phyloP scores from a whole-genome alignment of 2,329 filamentous ascomycete genomes.

The Colletotrichum tropicale region DNA sequence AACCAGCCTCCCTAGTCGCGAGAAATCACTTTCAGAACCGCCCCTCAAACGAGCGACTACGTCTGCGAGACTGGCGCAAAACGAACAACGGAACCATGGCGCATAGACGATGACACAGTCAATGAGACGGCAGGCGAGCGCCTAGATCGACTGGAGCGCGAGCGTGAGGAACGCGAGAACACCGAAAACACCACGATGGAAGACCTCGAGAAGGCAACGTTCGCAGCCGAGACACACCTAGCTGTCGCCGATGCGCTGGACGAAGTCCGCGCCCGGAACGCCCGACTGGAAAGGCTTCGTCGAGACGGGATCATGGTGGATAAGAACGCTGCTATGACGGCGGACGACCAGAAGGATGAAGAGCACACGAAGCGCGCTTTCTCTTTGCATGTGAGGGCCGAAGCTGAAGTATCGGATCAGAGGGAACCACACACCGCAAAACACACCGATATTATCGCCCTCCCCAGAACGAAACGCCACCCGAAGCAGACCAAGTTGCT shows the following conservation, averaged over 20 bases:
- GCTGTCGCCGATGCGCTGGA: background rate
- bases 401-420: background rate
- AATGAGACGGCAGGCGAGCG: background rate
- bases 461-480: background rate
- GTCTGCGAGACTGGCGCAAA: background rate
- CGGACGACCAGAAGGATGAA: background rate
- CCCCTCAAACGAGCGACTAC: background rate
- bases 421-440: fast-evolving
- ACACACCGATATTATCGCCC: fast-evolving
- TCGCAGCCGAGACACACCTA: background rate
- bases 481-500: background rate
- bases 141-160: background rate
- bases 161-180: background rate
- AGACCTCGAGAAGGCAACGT: fast-evolving
- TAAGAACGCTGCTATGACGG: background rate
- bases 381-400: background rate
- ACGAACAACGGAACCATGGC: background rate
- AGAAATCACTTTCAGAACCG: background rate
- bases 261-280: background rate
- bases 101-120: background rate
- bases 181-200: background rate
- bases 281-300: background rate
- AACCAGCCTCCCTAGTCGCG: background rate
- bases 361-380: background rate
- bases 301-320: background rate